Percentiles rank a stretch among this genome's conserved stretches.
phyloP scores from a whole-genome alignment of 1,139 yeast genomes.

The Yamadazyma triangularis region DNA sequence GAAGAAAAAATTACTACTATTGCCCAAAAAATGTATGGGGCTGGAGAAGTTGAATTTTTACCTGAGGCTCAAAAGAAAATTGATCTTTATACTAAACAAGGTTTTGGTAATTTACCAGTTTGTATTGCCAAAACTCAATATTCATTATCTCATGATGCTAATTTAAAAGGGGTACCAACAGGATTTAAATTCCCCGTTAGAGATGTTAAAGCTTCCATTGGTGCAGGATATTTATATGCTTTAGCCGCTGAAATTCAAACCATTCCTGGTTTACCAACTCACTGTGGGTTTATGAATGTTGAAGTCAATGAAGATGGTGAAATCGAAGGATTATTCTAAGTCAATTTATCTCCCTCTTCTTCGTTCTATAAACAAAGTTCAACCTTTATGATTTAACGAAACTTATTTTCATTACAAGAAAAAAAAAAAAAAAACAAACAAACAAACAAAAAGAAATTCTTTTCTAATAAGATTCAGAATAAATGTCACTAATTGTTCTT shows the following conservation, averaged over 20 bases:
- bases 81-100: conserved; percentile 81
- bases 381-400: conserved; percentile 4
- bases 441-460: too few relatives aligned
- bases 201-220: conserved; percentile 90
- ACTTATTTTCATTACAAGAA: conserved; percentile 3
- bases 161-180: conserved; percentile 89
- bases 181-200: conserved; percentile 94
- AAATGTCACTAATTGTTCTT: too few relatives aligned
- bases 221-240: conserved; percentile 96
- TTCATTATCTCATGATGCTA: conserved; percentile 91
- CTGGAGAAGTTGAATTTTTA: conserved; percentile 78
- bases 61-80: conserved; percentile 84
- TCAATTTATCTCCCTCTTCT: neutral
- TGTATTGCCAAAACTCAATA: conserved; percentile 98
- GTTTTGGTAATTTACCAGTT: conserved; percentile 87
- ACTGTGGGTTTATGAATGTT: conserved; percentile 95
- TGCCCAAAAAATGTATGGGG: conserved; percentile 93
- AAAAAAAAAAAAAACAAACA: neutral
- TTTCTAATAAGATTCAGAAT: neutral
- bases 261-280: conserved; percentile 95
- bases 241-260: conserved; percentile 97
- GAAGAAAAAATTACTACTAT: conserved; percentile 81
- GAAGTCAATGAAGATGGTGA: conserved; percentile 93
- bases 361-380: conserved; percentile 6
- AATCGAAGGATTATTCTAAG: conserved; percentile 85